Conservation (phyloP, 1,284 basidiomycete genomes). For the Ganoderma leucocontextum region DNA sequence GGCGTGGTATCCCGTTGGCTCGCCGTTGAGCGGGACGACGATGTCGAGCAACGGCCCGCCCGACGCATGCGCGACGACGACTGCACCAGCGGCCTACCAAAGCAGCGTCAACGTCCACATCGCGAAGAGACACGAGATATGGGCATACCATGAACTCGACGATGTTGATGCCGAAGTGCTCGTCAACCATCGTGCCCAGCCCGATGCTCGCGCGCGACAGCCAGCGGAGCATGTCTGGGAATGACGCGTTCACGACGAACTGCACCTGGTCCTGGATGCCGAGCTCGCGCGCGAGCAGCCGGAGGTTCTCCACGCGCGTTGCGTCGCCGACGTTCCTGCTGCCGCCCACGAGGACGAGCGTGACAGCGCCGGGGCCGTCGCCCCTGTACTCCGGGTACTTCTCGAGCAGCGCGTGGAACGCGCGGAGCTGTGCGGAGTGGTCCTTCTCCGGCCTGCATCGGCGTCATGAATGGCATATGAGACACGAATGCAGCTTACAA, state of each 20-base stretch:
- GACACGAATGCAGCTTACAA: not conserved
- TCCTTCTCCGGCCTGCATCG: conserved; percentile 90
- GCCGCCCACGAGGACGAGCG: conserved; percentile 85
- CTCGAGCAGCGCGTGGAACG: conserved; percentile 71
- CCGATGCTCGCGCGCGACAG: conserved; percentile 84
- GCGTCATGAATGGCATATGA: not conserved
- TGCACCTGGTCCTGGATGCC: conserved; percentile 76
- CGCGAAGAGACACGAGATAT: conserved; percentile 11
- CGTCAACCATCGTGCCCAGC: conserved; percentile 97
- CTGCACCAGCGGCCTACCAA: conserved; percentile 87
- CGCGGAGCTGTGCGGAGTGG: conserved; percentile 81
- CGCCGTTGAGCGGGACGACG: conserved; percentile 78
- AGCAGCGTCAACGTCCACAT: not conserved
- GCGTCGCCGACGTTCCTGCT: conserved; percentile 83
- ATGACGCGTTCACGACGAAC: conserved; percentile 89
- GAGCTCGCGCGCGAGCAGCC: conserved; percentile 67
- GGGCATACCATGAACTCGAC: conserved; percentile 93
- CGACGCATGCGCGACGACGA: conserved; percentile 93
- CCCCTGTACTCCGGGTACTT: conserved; percentile 64
- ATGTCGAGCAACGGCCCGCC: conserved; percentile 95
- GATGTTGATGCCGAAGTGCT: conserved; percentile 98
- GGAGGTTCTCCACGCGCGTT: conserved; percentile 71
- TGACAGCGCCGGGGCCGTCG: conserved; percentile 45
- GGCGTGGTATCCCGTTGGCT: conserved; percentile 88
- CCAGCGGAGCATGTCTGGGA: conserved; percentile 71